Percentiles rank a stretch among this genome's conserved stretches.
phyloP scores from a whole-genome alignment of 1,284 basidiomycete species.

The Vanrija sp. region DNA sequence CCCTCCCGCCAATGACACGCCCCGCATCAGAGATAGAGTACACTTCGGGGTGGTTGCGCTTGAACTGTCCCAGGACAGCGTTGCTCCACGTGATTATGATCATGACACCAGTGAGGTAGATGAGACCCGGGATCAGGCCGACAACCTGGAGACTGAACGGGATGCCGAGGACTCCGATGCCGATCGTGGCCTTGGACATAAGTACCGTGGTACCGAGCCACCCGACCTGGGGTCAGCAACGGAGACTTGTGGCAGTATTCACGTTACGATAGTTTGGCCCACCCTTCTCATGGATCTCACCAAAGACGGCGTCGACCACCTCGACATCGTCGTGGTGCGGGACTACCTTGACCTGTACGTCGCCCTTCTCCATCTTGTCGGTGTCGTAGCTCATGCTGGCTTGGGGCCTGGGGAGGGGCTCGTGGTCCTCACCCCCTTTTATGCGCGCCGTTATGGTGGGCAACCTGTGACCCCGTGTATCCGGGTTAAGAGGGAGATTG shows the following conservation, averaged over 20 bases:
- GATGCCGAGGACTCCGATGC: conserved; percentile 29
- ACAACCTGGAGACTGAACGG: conserved; percentile 28
- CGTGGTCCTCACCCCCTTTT: no score
- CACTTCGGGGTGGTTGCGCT: conserved; percentile 19
- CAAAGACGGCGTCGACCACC: conserved; percentile 27
- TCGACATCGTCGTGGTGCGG: no score
- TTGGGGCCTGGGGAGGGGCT: no score
- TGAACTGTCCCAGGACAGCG: conserved; percentile 19
- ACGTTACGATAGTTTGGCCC: conserved; percentile 33
- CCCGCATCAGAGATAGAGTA: conserved; percentile 28
- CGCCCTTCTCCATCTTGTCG: no score
- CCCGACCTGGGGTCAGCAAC: background rate
- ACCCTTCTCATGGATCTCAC: conserved; percentile 19
- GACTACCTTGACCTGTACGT: no score
- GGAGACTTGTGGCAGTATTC: background rate
- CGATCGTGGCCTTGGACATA: conserved; percentile 27
- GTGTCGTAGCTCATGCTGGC: no score
- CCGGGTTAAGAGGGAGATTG: no score
- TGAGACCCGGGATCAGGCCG: conserved; percentile 29
- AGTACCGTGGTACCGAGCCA: conserved; percentile 4
- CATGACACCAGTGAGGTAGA: conserved; percentile 26
- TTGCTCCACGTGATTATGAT: conserved; percentile 21
- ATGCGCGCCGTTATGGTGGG: no score
- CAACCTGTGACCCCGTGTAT: no score
- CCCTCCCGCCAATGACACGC: conserved; percentile 14